Evolutionary conservation across 192 early-diverging fungal genomes (phyloP), one percentile per base, ranked within the genome.

Genomic region (Ambispora gerdemannii): DNA sequence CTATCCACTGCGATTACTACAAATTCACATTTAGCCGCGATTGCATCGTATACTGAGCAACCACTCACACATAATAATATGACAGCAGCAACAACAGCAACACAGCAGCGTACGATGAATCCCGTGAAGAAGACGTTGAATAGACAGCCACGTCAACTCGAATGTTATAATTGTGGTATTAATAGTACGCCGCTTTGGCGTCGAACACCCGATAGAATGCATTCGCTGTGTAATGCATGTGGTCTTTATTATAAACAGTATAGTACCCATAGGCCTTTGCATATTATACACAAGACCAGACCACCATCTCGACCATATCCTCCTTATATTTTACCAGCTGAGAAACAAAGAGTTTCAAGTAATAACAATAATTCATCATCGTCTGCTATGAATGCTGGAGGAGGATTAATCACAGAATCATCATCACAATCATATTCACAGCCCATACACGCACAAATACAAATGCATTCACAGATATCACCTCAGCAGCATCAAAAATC

Each of bases 191-290:
- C 92, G 22, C 82, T 97, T 52, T 97, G 95, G 95, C 85, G 95
- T 17, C 79, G 93, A 30, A 86, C 91, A 70, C 79, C 86, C 19
- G 81, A 86, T 33, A 92, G 94, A 56, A 86, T 89, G 71, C 87
- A 91, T 60, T 86, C 91, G 13, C 84, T 97, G 8, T 97, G 95
- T 80, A 97, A 97, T 55, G 93, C 93, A 0, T 97, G 95, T 70
- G 95, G 95, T 3, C 82, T 97, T 52, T 97, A 89, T 78, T 92
- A 83, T 81, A 97, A 95, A 84, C 87, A 95, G 58, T 94, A 97
- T 73, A 88, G 88, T 33, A 84, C 85, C 27, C 79, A 84, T n/a
- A 78, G 95, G 43, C 95, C 95, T 25, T 76, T 89, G 30, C 82
- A 83, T 43, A 85, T 90, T 47, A 76, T 76, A n/a, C 76, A 76